A percentile compares a stretch with the other conserved stretches of the same genome.
phyloP scores from a whole-genome alignment of 805 yeast species.

The Kluyveromyces siamensis region DNA sequence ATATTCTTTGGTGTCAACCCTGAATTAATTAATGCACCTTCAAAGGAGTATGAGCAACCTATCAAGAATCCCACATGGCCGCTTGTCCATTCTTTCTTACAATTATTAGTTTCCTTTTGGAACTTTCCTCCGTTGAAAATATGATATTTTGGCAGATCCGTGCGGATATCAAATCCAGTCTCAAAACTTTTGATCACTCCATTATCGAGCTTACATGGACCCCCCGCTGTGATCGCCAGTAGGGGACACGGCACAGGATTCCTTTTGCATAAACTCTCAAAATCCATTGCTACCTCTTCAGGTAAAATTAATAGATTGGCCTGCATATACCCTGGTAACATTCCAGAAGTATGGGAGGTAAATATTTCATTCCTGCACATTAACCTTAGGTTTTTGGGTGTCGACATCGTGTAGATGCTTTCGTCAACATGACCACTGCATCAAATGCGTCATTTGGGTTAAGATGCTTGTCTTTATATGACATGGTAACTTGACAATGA shows the following conservation, averaged over 20 bases:
- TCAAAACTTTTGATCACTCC: constrained; percentile 13
- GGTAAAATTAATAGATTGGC: constrained; percentile 34
- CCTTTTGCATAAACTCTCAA: constrained; percentile 28
- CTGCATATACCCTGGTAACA: constrained; percentile 28
- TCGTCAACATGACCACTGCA: too few relatives aligned
- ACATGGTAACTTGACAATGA: too few relatives aligned
- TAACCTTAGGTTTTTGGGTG: constrained; percentile 8
- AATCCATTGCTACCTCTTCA: constrained; percentile 25
- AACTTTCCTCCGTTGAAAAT: constrained; percentile 29
- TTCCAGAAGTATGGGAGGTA: constrained; percentile 16
- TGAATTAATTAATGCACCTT: constrained; percentile 24
- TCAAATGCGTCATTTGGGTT: too few relatives aligned
- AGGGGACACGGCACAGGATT: constrained; percentile 36
- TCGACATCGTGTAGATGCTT: not conserved
- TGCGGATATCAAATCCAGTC: constrained; percentile 23
- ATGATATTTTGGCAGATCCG: constrained; percentile 30
- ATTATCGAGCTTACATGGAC: constrained; percentile 15
- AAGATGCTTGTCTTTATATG: too few relatives aligned
- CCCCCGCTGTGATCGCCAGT: constrained; percentile 25
- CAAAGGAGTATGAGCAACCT: constrained; percentile 37
- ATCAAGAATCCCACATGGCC: constrained; percentile 34
- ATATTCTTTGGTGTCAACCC: constrained; percentile 27
- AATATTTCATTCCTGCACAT: constrained; percentile 9
- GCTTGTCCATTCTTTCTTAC: constrained; percentile 27
- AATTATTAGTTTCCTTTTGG: constrained; percentile 16